These are phyloP conservation scores for Sarcomyxa edulis DNA, from an alignment of 768 basidiomycete genomes.

Conservation along the genomic window DNA sequence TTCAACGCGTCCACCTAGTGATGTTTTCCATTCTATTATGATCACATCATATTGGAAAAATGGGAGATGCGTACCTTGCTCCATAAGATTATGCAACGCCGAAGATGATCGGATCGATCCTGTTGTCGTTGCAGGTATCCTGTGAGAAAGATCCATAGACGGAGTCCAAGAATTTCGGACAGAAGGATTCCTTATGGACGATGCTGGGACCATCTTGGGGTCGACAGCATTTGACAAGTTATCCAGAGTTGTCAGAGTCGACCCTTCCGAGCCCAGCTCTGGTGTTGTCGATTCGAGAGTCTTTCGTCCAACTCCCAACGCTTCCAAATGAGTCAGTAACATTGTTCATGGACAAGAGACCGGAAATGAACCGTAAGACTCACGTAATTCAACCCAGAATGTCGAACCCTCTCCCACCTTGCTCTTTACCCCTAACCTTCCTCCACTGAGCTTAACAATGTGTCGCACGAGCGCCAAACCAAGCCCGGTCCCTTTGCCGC, in stretches of 20 bases:
- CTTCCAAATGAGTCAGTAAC: background rate
- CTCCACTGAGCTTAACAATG: slow-evolving; percentile 52
- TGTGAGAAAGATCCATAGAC: slow-evolving; percentile 13
- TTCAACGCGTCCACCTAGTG: slow-evolving; percentile 43
- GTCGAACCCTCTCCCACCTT: slow-evolving; percentile 57
- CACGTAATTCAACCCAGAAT: slow-evolving; percentile 64
- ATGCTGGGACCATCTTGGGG: background rate
- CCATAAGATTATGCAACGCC: slow-evolving; percentile 46
- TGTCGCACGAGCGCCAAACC: slow-evolving; percentile 54
- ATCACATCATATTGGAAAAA: background rate
- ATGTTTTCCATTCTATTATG: background rate
- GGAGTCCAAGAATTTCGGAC: slow-evolving; percentile 10
- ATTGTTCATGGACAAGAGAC: background rate
- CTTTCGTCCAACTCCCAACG: slow-evolving; percentile 12
- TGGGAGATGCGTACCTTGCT: slow-evolving; percentile 33
- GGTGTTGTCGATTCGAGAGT: too few relatives aligned
- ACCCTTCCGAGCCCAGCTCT: background rate
- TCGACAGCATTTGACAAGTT: too few relatives aligned
- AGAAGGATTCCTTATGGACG: slow-evolving; percentile 3
- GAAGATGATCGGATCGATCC: slow-evolving; percentile 19
- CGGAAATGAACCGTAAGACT: slow-evolving; percentile 12
- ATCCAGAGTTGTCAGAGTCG: background rate
- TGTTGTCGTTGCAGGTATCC: slow-evolving; percentile 9
- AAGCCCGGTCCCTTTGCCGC: slow-evolving; percentile 46
- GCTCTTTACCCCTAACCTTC: slow-evolving; percentile 43